Percentiles rank a stretch among this genome's conserved stretches.
Conservation (phyloP, 768 basidiomycete species). For the Suillus placidus region DNA sequence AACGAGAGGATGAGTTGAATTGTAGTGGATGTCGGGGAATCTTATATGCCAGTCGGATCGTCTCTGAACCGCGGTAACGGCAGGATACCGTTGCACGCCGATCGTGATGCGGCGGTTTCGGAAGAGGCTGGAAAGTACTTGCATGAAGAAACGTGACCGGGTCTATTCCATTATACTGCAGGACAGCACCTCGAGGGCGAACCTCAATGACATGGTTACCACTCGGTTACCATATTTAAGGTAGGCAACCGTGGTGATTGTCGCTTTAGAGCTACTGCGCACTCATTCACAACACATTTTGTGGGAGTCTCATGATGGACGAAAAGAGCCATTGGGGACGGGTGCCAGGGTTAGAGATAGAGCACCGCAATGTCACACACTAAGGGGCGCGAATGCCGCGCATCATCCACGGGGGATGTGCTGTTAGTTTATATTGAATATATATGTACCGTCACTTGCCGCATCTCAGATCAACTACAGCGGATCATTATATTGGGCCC, state of each 20-base stretch:
- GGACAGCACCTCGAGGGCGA: slow-evolving; percentile 21
- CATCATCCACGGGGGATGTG: slow-evolving; percentile 14
- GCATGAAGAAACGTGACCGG: slow-evolving; percentile 31
- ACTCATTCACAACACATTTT: slow-evolving; percentile 22
- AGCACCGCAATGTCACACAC: slow-evolving; percentile 26
- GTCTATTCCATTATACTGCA: slow-evolving; percentile 26
- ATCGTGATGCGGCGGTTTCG: slow-evolving; percentile 27
- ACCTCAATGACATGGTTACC: slow-evolving; percentile 29
- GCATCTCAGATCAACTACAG: slow-evolving; percentile 24
- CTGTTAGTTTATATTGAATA: slow-evolving; percentile 11
- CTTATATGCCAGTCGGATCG: slow-evolving; percentile 9
- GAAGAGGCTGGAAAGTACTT: slow-evolving; percentile 17
- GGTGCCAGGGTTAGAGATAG: slow-evolving; percentile 18
- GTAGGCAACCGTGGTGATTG: slow-evolving; percentile 35
- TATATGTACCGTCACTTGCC: slow-evolving; percentile 12
- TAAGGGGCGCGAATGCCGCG: slow-evolving; percentile 19
- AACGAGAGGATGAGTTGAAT: slow-evolving; percentile 13
- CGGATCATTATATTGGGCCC: slow-evolving; percentile 28
- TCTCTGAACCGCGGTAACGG: slow-evolving; percentile 3
- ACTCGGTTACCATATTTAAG: slow-evolving; percentile 26
- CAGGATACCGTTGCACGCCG: slow-evolving; percentile 25
- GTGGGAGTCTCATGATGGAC: slow-evolving; percentile 15
- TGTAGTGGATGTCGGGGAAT: slow-evolving; percentile 12
- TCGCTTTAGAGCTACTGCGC: slow-evolving; percentile 36
- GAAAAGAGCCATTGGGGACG: slow-evolving; percentile 14